Base-by-base conservation (phyloP, 2,329 filamentous ascomycete genomes). In the Blastomyces gilchristii region DNA sequence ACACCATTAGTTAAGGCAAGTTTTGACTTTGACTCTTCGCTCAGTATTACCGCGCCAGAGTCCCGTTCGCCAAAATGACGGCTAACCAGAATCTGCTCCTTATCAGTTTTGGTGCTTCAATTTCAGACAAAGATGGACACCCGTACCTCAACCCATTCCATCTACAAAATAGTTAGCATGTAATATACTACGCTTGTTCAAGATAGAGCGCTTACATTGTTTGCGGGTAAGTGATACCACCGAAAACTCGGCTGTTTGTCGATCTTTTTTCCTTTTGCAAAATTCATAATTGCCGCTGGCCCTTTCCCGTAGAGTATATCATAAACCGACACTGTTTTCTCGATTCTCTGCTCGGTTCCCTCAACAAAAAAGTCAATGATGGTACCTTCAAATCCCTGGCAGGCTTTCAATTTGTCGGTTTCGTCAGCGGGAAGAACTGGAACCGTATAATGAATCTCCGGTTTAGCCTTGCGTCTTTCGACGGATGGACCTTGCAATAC, bases 401-500 rank as follows among this genome's bases (percentile, higher is more conserved):
- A 62, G 12, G 49, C 34, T 12, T 43, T 62, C 25, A 62, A 62
- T 56, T 62, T 62, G 22, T 62, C 37, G 37, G 22, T 34, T n/a
- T 59, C 22, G n/a, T 47, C 28, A 59, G 31, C 14, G 14, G 60
- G 22, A 53, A 64, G 63, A 25, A 34, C 45, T 45, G 63, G 45
- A n/a, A 47, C 39, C 28, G 37, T 59, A 47, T 45, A 34, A 47
- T 41, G 60, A 49, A 34, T 14, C n/a, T 58, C 34, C 39, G 18
- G 28, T n/a, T n/a, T 28, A 5, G 47, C 18, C 39, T 56, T 64
- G 3, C 22, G 14, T 14, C 16, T 54, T 62, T 39, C 25, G 25
- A 62, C 43, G 18, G 54, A 58, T 11, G 63, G 63, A 37, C 63
- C 63, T 60, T 64, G 60, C 14, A 64, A 43, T 7, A 64, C 60